Conservation (phyloP, 164 flowering plant genomes). For the Aristolochia contorta region DNA sequence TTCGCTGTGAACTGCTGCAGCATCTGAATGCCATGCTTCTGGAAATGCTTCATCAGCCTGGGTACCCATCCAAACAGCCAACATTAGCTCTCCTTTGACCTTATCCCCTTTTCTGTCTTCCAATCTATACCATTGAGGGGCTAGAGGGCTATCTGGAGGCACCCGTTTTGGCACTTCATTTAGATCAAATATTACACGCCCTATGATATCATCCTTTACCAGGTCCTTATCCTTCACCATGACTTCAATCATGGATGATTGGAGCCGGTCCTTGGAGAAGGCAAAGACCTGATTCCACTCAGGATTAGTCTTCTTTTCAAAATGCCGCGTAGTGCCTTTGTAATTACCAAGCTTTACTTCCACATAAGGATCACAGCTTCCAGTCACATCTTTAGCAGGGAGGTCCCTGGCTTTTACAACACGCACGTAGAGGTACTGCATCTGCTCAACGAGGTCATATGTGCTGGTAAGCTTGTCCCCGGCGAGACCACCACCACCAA, state of each 20-base stretch:
- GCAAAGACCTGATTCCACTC: conserved; percentile 71
- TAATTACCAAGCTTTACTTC: conserved; percentile 26
- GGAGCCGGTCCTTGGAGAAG: conserved; percentile 75
- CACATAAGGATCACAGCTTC: conserved; percentile 22
- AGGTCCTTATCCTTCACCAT: conserved; percentile 59
- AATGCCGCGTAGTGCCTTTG: conserved; percentile 17
- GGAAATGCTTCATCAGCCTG: conserved; percentile 50
- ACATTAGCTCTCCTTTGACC: conserved; percentile 39
- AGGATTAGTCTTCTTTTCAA: conserved; percentile 22
- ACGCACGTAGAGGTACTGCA: conserved; percentile 24
- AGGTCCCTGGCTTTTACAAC: conserved; percentile 26
- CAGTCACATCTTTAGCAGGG: conserved; percentile 14
- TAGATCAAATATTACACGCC: conserved; percentile 31
- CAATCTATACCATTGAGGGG: conserved; percentile 49
- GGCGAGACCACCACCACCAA: conserved; percentile 51
- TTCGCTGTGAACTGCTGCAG: conserved; percentile 18
- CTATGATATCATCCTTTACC: conserved; percentile 36
- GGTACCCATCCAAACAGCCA: conserved; percentile 66
- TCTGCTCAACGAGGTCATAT: conserved; percentile 88
- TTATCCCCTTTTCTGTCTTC: conserved; percentile 33
- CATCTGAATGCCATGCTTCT: conserved; percentile 26
- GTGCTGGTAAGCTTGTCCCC: conserved; percentile 77
- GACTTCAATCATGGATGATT: conserved; percentile 63
- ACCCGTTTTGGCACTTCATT: conserved; percentile 43
- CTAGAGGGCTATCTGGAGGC: conserved; percentile 56